Percentiles rank a stretch among this genome's conserved stretches.
These are phyloP conservation scores for Curvularia lunata DNA, from an alignment of 2,329 filamentous ascomycete species.

Conservation along the genomic window DNA sequence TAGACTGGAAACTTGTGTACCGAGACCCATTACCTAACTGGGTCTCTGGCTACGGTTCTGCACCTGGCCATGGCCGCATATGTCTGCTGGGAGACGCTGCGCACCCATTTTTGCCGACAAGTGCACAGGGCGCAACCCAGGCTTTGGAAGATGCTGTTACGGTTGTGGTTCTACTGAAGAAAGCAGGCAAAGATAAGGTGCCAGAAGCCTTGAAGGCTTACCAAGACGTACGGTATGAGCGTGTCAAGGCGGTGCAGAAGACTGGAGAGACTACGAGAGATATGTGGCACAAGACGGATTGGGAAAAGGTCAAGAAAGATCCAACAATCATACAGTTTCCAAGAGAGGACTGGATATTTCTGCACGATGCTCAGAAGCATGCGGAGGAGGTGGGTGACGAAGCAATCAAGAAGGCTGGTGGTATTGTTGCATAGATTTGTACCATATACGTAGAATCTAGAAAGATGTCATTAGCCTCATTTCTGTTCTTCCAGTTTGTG, in stretches of 20 bases:
- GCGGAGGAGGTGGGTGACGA: conserved; percentile 40
- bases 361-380: conserved; percentile 40
- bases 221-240: conserved; percentile 44
- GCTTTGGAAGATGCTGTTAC: conserved; percentile 58
- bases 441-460: background rate
- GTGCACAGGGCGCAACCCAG: conserved; percentile 61
- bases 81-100: conserved; percentile 61
- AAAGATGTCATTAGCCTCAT: background rate
- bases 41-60: conserved; percentile 56
- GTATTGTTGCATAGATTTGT: background rate
- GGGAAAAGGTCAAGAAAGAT: conserved; percentile 43
- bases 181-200: conserved; percentile 41
- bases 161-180: conserved; percentile 34
- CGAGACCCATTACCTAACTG: conserved; percentile 60
- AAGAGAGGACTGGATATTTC: conserved; percentile 44
- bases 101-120: conserved; percentile 62
- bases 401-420: conserved; percentile 29
- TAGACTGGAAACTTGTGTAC: conserved; percentile 64
- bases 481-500: background rate
- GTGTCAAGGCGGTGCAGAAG: conserved; percentile 44
- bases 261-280: conserved; percentile 45
- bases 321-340: conserved; percentile 40
- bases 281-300: conserved; percentile 47
- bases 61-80: conserved; percentile 50
- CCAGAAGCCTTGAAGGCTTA: conserved; percentile 39